These are phyloP conservation scores for Lachancea kluyveri DNA, from an alignment of 805 yeast species.

Conservation along the genomic window DNA sequence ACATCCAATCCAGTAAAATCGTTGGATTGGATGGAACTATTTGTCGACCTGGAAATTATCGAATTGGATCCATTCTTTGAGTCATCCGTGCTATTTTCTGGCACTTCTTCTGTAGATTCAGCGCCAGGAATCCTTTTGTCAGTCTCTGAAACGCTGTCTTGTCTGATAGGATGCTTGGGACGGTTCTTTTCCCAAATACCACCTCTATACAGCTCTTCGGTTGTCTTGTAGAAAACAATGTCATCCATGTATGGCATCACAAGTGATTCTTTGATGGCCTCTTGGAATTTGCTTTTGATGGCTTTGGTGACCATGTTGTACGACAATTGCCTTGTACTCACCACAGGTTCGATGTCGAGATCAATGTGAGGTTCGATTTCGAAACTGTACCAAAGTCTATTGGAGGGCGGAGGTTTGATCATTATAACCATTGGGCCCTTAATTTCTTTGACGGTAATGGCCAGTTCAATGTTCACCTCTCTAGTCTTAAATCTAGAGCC, in stretches of 20 bases:
- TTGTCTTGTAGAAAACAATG: constrained; percentile 60
- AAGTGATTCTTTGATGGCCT: constrained; percentile 69
- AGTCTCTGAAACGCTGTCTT: too few relatives aligned
- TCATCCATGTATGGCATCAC: constrained; percentile 92
- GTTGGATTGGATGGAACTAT: too few relatives aligned
- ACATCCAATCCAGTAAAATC: too few relatives aligned
- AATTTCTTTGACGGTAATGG: constrained; percentile 59
- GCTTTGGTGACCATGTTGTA: constrained; percentile 74
- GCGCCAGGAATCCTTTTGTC: constrained; percentile 6
- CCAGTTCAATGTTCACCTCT: constrained; percentile 68
- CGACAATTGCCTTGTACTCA: constrained; percentile 75
- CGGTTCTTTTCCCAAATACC: constrained; percentile 77
- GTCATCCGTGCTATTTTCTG: constrained; percentile 3
- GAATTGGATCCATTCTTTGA: too few relatives aligned
- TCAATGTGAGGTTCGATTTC: constrained; percentile 71
- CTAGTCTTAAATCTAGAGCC: constrained; percentile 70
- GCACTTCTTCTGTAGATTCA: constrained; percentile 5
- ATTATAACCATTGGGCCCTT: constrained; percentile 68
- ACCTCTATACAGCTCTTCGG: constrained; percentile 72
- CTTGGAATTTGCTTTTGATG: constrained; percentile 71
- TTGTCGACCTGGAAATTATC: too few relatives aligned
- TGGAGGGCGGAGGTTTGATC: constrained; percentile 86
- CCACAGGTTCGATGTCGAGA: constrained; percentile 81
- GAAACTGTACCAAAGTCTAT: constrained; percentile 86
- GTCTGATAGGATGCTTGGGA: too few relatives aligned